Evolutionary conservation across 805 yeast genomes (phyloP).

Genomic region (Candida oleophila): DNA sequence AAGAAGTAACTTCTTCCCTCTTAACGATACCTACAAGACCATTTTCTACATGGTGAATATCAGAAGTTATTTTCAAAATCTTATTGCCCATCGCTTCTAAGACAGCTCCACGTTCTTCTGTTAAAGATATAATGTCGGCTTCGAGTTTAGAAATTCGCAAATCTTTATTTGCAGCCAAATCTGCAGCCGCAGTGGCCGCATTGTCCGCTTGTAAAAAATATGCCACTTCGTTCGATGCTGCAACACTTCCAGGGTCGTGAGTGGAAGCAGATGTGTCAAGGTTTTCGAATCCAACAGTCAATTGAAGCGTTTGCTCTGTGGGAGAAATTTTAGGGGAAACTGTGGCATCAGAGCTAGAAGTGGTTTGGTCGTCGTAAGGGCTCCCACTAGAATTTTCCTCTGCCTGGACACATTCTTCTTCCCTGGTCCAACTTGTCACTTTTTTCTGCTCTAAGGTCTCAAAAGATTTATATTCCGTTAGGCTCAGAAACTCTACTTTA

Average conservation of each 20-base stretch:
- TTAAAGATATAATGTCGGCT: not conserved
- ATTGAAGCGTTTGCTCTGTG: too few species aligned
- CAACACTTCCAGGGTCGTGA: too few species aligned
- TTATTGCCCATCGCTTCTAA: not conserved
- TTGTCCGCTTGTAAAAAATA: not conserved
- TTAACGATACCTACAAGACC: too few species aligned
- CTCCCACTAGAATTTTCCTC: not conserved
- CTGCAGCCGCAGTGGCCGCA: not conserved
- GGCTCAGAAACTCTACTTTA: not conserved
- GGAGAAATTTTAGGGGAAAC: too few species aligned
- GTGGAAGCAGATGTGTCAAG: too few species aligned
- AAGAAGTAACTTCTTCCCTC: too few species aligned
- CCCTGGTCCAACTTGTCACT: not conserved
- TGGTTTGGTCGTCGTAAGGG: too few species aligned
- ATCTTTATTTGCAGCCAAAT: conserved; percentile 1
- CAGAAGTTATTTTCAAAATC: too few species aligned
- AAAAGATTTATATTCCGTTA: not conserved
- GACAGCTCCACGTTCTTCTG: not conserved
- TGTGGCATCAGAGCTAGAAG: too few species aligned
- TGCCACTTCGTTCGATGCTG: not conserved
- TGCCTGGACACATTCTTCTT: not conserved
- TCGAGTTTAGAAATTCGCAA: not conserved
- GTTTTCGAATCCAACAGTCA: too few species aligned
- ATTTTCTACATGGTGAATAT: too few species aligned
- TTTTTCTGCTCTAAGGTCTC: not conserved